A percentile compares a stretch with the other conserved stretches of the same genome.
These are phyloP conservation scores for Blastobotrys arbuscula DNA, from an alignment of 1,139 yeast species.

Conservation along the genomic window DNA sequence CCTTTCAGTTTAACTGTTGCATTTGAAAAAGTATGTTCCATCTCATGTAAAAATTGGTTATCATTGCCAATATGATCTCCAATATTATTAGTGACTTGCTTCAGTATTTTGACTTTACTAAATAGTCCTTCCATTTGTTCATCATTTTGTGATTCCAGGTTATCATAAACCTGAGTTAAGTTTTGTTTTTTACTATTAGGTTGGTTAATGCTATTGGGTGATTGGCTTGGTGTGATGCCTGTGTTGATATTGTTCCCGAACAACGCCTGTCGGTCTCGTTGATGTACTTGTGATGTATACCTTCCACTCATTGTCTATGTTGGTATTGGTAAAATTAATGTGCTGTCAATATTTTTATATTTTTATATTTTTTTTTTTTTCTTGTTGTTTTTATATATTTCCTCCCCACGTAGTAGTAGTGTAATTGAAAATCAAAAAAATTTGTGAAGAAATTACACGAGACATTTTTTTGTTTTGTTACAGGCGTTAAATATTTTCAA, in stretches of 20 bases:
- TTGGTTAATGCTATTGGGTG: constrained; percentile 51
- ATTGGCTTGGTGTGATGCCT: constrained; percentile 17
- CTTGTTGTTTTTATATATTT: neutral
- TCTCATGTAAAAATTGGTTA: constrained; percentile 52
- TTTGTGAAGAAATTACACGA: neutral
- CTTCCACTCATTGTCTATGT: constrained; percentile 19
- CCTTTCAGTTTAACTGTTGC: constrained; percentile 49
- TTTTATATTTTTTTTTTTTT: neutral
- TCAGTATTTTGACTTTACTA: constrained; percentile 63
- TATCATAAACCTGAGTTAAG: constrained; percentile 53
- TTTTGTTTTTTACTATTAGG: constrained; percentile 41
- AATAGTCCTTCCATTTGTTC: constrained; percentile 68
- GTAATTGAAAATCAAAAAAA: neutral
- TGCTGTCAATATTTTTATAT: no score
- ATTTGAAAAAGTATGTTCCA: constrained; percentile 46
- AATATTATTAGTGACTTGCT: constrained; percentile 65
- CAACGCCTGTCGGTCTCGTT: constrained; percentile 36
- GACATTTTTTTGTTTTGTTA: neutral
- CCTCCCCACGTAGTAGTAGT: neutral
- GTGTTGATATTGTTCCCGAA: constrained; percentile 28
- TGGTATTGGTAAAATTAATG: constrained; percentile 1
- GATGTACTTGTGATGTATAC: constrained; percentile 29
- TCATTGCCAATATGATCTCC: constrained; percentile 81
- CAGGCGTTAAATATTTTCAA: neutral
- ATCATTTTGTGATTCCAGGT: constrained; percentile 77